These are phyloP conservation scores for Scalesia atractyloides DNA, from an alignment of 129 eudicot species.

Conservation along the genomic window DNA sequence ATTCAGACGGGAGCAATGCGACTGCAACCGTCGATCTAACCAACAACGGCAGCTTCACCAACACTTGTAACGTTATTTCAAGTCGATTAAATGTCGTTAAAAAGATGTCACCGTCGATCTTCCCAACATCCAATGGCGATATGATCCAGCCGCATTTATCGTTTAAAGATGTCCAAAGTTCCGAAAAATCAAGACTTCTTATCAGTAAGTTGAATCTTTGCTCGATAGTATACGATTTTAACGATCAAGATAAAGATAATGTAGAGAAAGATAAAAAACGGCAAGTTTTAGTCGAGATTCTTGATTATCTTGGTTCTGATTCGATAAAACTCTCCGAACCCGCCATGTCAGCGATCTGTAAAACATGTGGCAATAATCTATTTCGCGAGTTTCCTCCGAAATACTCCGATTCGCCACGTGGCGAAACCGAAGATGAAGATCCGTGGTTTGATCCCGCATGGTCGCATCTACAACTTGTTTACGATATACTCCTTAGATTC, in stretches of 20 bases:
- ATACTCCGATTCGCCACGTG: constrained; percentile 36
- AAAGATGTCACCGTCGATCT: constrained; percentile 70
- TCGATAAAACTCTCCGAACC: constrained; percentile 57
- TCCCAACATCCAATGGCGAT: constrained; percentile 63
- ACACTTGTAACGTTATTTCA: constrained; percentile 60
- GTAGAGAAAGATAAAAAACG: constrained; percentile 65
- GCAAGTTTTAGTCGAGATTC: constrained; percentile 57
- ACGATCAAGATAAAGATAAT: constrained; percentile 50
- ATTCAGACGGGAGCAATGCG: constrained; percentile 43
- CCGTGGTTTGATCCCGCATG: constrained; percentile 73
- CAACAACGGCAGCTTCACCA: constrained; percentile 52
- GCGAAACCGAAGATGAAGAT: constrained; percentile 62
- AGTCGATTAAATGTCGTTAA: constrained; percentile 59
- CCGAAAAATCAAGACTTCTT: constrained; percentile 56
- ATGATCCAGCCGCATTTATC: constrained; percentile 61
- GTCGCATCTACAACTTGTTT: constrained; percentile 75
- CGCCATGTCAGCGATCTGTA: constrained; percentile 58
- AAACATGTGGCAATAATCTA: constrained; percentile 60
- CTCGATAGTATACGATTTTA: constrained; percentile 52
- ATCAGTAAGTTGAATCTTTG: constrained; percentile 68
- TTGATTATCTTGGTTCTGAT: constrained; percentile 54
- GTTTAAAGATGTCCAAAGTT: constrained; percentile 59
- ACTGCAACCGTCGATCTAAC: constrained; percentile 33
- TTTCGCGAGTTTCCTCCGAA: constrained; percentile 74
- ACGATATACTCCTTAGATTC: constrained; percentile 63